Evolutionary conservation across 2,329 filamentous ascomycete genomes (phyloP).

Genomic region (Phoma herbarum): DNA sequence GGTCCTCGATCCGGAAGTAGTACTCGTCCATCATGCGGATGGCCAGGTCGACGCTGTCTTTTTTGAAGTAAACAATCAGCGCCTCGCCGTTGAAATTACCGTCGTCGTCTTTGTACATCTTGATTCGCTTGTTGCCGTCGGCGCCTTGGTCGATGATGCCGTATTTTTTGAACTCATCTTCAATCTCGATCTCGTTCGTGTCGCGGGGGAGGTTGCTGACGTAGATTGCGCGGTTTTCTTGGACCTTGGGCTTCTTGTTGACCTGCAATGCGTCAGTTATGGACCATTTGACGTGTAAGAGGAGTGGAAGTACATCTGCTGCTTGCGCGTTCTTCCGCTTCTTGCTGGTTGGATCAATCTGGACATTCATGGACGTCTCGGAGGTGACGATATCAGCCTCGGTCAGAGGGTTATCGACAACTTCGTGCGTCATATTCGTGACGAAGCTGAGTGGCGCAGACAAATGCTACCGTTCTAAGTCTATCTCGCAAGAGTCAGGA

Average conservation of each 20-base stretch:
- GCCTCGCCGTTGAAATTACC: conserved; percentile 94
- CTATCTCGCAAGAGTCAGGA: not conserved
- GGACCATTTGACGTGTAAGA: not conserved
- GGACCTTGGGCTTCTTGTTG: conserved; percentile 44
- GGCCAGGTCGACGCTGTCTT: conserved; percentile 88
- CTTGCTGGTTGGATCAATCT: conserved; percentile 23
- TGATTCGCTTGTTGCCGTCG: conserved; percentile 85
- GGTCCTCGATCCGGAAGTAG: conserved; percentile 73
- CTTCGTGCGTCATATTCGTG: conserved; percentile 24
- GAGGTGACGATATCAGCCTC: conserved; percentile 22
- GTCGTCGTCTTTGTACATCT: conserved; percentile 83
- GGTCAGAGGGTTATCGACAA: conserved; percentile 28
- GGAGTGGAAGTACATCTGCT: conserved; percentile 28
- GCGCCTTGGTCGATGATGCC: conserved; percentile 96
- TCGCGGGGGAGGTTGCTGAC: conserved; percentile 87
- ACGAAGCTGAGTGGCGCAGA: not conserved
- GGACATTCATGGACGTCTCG: conserved; percentile 11
- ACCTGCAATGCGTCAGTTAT: conserved; percentile 35
- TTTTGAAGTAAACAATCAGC: conserved; percentile 92
- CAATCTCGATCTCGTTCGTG: conserved; percentile 80
- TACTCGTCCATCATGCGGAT: conserved; percentile 83
- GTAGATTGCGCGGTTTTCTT: conserved; percentile 87
- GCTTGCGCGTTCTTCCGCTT: conserved; percentile 40
- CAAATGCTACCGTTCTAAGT: not conserved
- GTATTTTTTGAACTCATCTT: conserved; percentile 84